A percentile compares a stretch with the other conserved stretches of the same genome.
Evolutionary conservation across 441 rosid genomes (phyloP).

Genomic region (Pelargonium exstipulatum): DNA sequence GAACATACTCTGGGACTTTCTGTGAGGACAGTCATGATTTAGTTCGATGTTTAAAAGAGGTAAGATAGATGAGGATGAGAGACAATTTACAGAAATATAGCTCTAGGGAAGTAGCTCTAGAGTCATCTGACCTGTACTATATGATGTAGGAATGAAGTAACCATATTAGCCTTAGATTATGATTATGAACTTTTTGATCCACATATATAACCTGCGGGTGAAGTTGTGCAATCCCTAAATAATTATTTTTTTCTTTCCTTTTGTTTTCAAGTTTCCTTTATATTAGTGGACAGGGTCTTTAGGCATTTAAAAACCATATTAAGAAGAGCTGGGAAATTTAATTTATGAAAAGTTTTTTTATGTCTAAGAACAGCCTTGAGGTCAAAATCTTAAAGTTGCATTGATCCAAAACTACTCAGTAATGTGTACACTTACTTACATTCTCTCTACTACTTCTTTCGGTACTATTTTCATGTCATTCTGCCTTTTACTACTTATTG

Average conservation of each 20-base stretch:
- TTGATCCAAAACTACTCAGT: no score
- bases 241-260: neutral
- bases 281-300: neutral
- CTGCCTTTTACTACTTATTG: constrained; percentile 16
- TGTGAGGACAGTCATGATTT: neutral
- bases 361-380: neutral
- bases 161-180: neutral
- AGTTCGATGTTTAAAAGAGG: neutral
- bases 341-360: neutral
- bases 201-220: neutral
- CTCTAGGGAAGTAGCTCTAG: neutral
- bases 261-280: neutral
- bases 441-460: neutral
- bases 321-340: neutral
- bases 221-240: neutral
- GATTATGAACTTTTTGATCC: neutral
- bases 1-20: no score
- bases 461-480: constrained; percentile 4
- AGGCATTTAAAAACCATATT: neutral
- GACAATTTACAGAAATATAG: neutral
- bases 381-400: no score
- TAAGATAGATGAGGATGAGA: neutral
- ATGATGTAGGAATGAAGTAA: neutral
- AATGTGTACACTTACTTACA: no score
- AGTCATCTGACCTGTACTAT: neutral